Percentiles rank a stretch among this genome's conserved stretches.
These are phyloP conservation scores for Pestalotiopsis sp. DNA, from an alignment of 2,329 filamentous ascomycete species.

Conservation along the genomic window DNA sequence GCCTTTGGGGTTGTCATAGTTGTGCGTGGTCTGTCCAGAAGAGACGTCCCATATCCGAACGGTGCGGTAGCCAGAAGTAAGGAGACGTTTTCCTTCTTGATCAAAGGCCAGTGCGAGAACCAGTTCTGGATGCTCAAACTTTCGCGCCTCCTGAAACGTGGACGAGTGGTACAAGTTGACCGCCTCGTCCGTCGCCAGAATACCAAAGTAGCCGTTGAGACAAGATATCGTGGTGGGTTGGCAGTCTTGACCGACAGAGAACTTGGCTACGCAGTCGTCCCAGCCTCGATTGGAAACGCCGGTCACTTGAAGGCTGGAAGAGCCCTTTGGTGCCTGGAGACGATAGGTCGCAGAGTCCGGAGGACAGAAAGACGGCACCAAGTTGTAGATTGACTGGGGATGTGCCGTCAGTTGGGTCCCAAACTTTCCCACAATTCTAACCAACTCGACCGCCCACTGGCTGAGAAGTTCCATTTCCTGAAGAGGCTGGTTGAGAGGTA, in stretches of 20 bases:
- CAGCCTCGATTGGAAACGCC: not conserved
- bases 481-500: not conserved
- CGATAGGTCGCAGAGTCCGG: not conserved
- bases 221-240: not conserved
- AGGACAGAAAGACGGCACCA: not conserved
- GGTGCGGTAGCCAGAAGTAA: not conserved
- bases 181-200: not conserved
- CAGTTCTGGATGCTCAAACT: not conserved
- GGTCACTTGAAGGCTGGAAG: not conserved
- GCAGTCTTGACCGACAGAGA: not conserved
- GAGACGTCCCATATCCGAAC: no score
- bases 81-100: not conserved
- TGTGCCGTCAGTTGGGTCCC: not conserved
- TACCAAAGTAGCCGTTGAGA: not conserved
- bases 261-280: not conserved
- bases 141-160: not conserved
- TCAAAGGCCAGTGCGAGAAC: not conserved
- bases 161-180: not conserved
- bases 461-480: not conserved
- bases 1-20: no score
- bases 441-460: not conserved
- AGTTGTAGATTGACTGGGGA: not conserved
- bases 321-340: constrained; percentile 12
- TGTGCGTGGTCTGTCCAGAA: no score
- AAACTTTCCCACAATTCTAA: not conserved